Evolutionary conservation across 306 rosid genomes (phyloP), one percentile per base, ranked within the genome.

Genomic region (Rosa multiflora): DNA sequence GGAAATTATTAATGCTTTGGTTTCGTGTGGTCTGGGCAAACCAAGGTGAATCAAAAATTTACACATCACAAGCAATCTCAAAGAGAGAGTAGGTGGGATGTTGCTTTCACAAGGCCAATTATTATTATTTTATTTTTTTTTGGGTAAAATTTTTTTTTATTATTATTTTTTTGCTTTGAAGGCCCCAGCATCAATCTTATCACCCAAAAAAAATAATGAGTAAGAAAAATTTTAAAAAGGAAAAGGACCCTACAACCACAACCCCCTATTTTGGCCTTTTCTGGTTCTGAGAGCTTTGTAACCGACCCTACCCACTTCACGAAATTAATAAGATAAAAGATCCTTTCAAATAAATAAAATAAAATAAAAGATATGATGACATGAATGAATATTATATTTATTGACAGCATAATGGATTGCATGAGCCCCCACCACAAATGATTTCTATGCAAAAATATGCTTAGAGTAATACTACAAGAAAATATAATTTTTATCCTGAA

Each of bases 251-350:
- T 80, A 74, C 81, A 79, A 51, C 79, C 15, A 26, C 71, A 46
- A 75, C 47, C 32, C 44, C 4, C 14, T 46, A 23, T 46, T 61
- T 62, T 29, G 79, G 58, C 79, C 67, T 63, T 76, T 79, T 21
- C 67, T 66, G 59, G 20, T 73, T 77, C 67, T 73, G 69, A 78
- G 78, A 64, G 62, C 79, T 63, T 78, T 78, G 79, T 39, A 49
- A 76, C 84, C 77, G 86, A 79, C 81, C 90, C 83, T 20, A 82
- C 88, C 88, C 72, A 79, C 83, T 82, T 51, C 76, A 23, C 69
- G 72, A 55, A 61, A 61, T 74, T 26, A 62, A 62, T 29, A 26
- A 29, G 10, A 61, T 29, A 29, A 29, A 29, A 29, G 32, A 29
- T 29, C 32, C 32, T 29, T 29, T 29, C 32, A 29, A 29, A 29